Base-by-base conservation (phyloP, 495 filamentous ascomycete species). In the Hyaloscypha hepaticicola region DNA sequence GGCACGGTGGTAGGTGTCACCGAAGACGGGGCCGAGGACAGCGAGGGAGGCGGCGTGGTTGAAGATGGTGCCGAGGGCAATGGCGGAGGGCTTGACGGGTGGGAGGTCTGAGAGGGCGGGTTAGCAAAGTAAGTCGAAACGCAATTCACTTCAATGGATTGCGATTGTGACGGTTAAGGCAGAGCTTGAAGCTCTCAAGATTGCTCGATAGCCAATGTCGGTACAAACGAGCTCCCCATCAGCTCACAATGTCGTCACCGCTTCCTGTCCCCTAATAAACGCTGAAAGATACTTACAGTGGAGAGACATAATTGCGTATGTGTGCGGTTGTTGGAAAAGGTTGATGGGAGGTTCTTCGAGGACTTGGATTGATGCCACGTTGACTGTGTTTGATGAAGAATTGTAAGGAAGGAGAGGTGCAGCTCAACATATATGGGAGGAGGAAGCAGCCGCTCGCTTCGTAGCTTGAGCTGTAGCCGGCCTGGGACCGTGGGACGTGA, bases 41-140 rank as follows among this genome's bases (percentile, higher is more conserved):
- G 89, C 89, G 65, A 93, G 80, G 58, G 89, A 90, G 56, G 85
- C 84, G 64, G 85, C 88, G 79, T 99, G 94, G 82, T 90, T 97
- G 86, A 96, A 99, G 76, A 91, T 76, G 48, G 95, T 96, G 77
- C 95, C 95, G 70, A 97, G 85, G 68, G 94, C 95, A 73, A 99
- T 96, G 66, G 95, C 95, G 56, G 94, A 97, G 56, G 95, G 95
- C 87, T 97, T 98, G 72, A 99, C 95, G 50, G 95, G 84, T 70
- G 95, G 95, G 65, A 99, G 87, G 74, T 97, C 92, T 96, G 72
- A 24, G 24, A 7, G 56, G 49, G 51, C 12, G 31, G 33, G 27
- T 45, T 25, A 58, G 34, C 21, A 25, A 11, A 34, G 19, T 3
- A 24, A 16, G 31, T 28, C n/a, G 28, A 33, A 31, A n/a, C 14